phyloP scores from a whole-genome alignment of 345 rosid genomes.

The Erysimum cheiranthoides region DNA sequence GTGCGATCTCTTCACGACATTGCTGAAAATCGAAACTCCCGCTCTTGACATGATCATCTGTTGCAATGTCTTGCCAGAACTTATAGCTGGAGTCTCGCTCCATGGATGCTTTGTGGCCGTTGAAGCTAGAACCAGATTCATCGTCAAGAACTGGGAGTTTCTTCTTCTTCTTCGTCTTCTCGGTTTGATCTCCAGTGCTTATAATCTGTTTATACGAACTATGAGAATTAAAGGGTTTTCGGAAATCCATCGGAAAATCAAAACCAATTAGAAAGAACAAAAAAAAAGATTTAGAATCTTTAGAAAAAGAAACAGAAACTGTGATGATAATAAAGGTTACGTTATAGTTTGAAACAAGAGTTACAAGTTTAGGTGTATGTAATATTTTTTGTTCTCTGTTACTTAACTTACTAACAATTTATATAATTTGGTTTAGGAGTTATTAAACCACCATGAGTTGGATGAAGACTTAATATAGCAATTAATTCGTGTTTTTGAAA shows the following conservation, averaged over 20 bases:
- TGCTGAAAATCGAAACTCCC: constrained; percentile 45
- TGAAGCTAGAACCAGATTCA: neutral
- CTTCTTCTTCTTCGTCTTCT: constrained; percentile 48
- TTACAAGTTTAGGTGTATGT: constrained; percentile 36
- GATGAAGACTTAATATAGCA: constrained; percentile 44
- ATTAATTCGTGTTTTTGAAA: constrained; percentile 29
- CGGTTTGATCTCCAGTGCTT: constrained; percentile 20
- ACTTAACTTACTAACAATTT: constrained; percentile 42
- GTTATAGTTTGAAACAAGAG: constrained; percentile 26
- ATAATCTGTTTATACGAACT: constrained; percentile 50
- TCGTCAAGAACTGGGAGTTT: constrained; percentile 6
- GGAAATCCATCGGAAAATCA: constrained; percentile 38
- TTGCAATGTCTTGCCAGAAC: constrained; percentile 39
- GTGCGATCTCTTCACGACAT: constrained; percentile 55
- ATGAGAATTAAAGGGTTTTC: constrained; percentile 60
- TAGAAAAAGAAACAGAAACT: constrained; percentile 23
- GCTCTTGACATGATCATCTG: neutral
- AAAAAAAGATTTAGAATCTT: neutral
- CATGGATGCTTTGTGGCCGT: too few species aligned
- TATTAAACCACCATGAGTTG: constrained; percentile 37
- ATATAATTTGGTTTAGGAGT: constrained; percentile 33
- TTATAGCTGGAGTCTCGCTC: neutral
- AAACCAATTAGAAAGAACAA: neutral
- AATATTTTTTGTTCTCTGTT: constrained; percentile 22
- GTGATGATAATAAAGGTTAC: constrained; percentile 26